Percentiles rank a stretch among this genome's conserved stretches.
Evolutionary conservation across 192 early-diverging fungal species (phyloP).

Genomic region (Entomortierella beljakovae): DNA sequence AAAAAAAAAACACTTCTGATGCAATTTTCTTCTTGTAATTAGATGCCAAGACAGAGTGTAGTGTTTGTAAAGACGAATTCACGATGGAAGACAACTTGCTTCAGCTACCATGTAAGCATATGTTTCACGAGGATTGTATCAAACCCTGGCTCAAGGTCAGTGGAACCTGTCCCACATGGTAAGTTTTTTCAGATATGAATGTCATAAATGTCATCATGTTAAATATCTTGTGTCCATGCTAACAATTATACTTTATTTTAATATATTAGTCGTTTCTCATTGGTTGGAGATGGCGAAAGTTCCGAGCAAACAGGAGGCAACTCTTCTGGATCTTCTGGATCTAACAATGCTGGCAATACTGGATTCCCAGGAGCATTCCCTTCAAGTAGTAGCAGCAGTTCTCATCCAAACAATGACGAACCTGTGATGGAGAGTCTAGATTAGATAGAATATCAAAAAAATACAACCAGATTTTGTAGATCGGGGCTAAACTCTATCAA

Average conservation of each 20-base stretch:
- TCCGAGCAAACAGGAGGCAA: neutral
- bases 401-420: neutral
- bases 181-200: slow-evolving; percentile 9
- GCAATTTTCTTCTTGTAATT: neutral
- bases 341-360: neutral
- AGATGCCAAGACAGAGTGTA: slow-evolving; percentile 79
- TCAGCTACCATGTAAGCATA: slow-evolving; percentile 85
- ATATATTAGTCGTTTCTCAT: slow-evolving; percentile 17
- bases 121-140: slow-evolving; percentile 91
- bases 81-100: slow-evolving; percentile 70
- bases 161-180: slow-evolving; percentile 94
- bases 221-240: neutral
- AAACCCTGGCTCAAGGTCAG: slow-evolving; percentile 94
- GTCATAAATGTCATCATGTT: neutral
- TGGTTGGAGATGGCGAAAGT: slow-evolving; percentile 17
- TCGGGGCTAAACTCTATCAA: no score
- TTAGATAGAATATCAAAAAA: neutral
- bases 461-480: no score
- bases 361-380: slow-evolving; percentile 13
- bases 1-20: neutral
- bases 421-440: slow-evolving; percentile 7
- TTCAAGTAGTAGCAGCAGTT: neutral
- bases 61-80: slow-evolving; percentile 94
- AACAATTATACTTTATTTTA: neutral
- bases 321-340: neutral